Evolutionary conservation across 2,329 filamentous ascomycete species (phyloP), one percentile per base, ranked within the genome.

Genomic region (Paradendryphiella salina): DNA sequence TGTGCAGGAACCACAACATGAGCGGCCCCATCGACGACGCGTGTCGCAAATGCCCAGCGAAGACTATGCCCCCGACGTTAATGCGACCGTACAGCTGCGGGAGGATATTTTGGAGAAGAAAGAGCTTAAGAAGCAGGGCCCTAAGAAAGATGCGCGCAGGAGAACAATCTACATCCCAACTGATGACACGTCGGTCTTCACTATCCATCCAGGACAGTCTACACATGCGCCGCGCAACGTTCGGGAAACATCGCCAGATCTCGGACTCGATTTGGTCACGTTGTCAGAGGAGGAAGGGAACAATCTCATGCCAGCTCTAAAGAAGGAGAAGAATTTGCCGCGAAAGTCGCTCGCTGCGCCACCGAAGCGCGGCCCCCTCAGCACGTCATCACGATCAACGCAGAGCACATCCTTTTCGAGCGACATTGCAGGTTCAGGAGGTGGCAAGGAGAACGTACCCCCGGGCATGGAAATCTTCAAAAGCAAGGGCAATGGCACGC

Each of bases 371-470:
- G 73, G 71, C 14, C 81, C 82, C 3, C 66, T 85, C 42, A 77
- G 78, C 29, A 73, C 76, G 32, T 75, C 69, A 10, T 52, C 63
- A 5, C 65, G 64, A 18, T 64, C 63, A 20, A 52, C 70, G 5
- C 80, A 81, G 56, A 75, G 75, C 38, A 62, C 67, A 6, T 70
- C 71, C 4, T 69, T 73, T 33, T 65, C 69, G 14, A 61, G 72
- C 35, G 80, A 84, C 59, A 64, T 80, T n/a, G 61, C 73, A 51
- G 82, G 82, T 18, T 76, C 76, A 40, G 80, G 81, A 28, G 77
- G 77, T 4, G 84, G 84, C 5, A 87, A 87, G 60, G 84, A 86
- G 65, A 87, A 86, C 55, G 63, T 85, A 4, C 82, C 82, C 11
- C 84, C 83, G 1, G 78, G 77, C n/a, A 57, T 64, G 46, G 61